These are phyloP conservation scores for Nicotiana tomentosiformis DNA, from an alignment of 257 asterid genomes.

Conservation along the genomic window DNA sequence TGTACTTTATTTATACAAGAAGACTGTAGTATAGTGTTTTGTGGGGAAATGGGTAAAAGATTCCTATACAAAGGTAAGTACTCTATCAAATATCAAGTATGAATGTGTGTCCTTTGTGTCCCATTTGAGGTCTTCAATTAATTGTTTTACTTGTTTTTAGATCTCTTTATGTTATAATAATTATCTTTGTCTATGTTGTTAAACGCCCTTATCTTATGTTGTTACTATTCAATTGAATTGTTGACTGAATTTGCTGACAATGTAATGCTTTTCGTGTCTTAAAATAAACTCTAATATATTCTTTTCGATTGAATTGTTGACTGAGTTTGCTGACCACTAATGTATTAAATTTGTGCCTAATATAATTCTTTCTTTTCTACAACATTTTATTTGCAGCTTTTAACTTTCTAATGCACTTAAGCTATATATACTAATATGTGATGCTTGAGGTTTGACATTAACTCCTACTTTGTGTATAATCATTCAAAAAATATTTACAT, in stretches of 20 bases:
- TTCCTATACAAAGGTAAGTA: neutral
- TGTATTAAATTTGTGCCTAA: neutral
- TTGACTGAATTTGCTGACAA: neutral
- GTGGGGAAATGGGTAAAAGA: slow-evolving; percentile 1
- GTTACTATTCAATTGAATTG: neutral
- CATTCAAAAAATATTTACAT: too few relatives aligned
- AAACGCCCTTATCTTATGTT: neutral
- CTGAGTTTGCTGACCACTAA: neutral
- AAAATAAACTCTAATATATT: too few relatives aligned
- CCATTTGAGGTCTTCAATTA: neutral
- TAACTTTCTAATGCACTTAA: too few relatives aligned
- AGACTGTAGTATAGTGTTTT: neutral
- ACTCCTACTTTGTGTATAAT: too few relatives aligned
- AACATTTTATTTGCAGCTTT: neutral
- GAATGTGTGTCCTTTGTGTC: neutral
- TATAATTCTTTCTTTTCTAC: neutral
- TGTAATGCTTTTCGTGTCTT: too few relatives aligned
- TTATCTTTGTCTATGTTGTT: neutral
- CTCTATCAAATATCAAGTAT: neutral
- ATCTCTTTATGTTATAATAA: neutral
- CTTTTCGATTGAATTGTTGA: neutral
- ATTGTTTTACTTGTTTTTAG: neutral
- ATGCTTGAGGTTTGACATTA: too few relatives aligned
- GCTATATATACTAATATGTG: too few relatives aligned
- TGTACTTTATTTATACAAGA: slow-evolving; percentile 21